Evolutionary conservation across 257 asterid genomes (phyloP).

Genomic region (Solanum bukasovii): DNA sequence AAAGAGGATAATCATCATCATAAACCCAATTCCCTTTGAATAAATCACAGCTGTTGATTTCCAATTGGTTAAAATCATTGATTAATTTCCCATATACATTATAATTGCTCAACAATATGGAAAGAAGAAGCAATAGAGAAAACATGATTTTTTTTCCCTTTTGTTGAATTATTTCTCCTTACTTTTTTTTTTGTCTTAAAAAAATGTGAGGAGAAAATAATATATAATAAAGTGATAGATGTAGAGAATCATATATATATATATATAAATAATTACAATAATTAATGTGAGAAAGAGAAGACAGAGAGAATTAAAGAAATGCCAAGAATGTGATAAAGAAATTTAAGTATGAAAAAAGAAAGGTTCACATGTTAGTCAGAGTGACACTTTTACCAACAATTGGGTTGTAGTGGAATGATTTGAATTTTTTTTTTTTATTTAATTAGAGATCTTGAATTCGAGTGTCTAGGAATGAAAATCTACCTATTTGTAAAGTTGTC

Average conservation of each 20-base stretch:
- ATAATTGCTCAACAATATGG: neutral
- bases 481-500: neutral
- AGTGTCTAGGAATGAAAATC: neutral
- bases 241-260: neutral
- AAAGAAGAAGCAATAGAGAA: neutral
- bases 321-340: neutral
- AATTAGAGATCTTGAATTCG: rapidly evolving
- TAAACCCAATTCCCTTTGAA: constrained; percentile 20
- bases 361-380: neutral
- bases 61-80: neutral
- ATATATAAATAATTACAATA: neutral
- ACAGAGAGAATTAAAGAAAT: neutral
- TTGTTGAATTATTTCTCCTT: neutral
- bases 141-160: neutral
- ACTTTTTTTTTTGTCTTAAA: neutral
- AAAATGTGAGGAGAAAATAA: neutral
- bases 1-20: constrained; percentile 18
- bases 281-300: neutral
- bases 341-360: neutral
- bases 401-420: rapidly evolving
- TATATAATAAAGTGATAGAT: neutral
- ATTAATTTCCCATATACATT: constrained; percentile 2
- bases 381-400: neutral
- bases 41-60: constrained; percentile 8
- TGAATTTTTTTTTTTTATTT: rapidly evolving